phyloP scores from a whole-genome alignment of 2,329 filamentous ascomycete species.

The Talaromyces sp. region DNA sequence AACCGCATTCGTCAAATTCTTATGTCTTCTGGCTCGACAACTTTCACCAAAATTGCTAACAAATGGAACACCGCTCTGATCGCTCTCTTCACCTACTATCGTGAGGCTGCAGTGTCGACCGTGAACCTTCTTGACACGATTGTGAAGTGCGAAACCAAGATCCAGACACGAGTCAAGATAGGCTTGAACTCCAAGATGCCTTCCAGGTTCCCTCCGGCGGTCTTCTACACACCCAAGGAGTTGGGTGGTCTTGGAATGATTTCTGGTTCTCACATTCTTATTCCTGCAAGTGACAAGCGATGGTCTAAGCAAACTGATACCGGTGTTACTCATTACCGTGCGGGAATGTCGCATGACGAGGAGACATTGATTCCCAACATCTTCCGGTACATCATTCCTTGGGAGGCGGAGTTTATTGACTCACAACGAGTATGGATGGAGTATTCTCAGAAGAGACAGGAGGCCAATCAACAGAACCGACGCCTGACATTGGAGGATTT shows the following conservation, averaged over 20 bases:
- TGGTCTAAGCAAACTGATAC: constrained; percentile 98
- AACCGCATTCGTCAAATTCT: constrained; percentile 97
- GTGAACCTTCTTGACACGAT: constrained; percentile 93
- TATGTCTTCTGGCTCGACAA: constrained; percentile 99
- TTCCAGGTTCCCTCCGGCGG: constrained; percentile 93
- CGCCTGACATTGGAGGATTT: constrained; percentile 91
- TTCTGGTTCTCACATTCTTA: constrained; percentile 94
- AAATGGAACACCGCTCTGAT: constrained; percentile 99
- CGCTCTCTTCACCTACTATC: constrained; percentile 96
- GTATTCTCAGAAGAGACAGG: constrained; percentile 94
- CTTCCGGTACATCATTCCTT: constrained; percentile 98
- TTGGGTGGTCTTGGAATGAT: constrained; percentile 98
- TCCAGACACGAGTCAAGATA: constrained; percentile 98
- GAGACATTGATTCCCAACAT: constrained; percentile 98
- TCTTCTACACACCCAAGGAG: constrained; percentile 98
- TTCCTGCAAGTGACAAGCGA: constrained; percentile 93
- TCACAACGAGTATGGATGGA: constrained; percentile 99
- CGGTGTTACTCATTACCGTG: constrained; percentile 92
- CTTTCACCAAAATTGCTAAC: constrained; percentile 99
- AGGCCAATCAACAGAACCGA: constrained; percentile 96
- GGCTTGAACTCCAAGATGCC: constrained; percentile 99
- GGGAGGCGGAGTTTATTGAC: constrained; percentile 98
- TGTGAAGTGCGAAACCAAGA: constrained; percentile 99
- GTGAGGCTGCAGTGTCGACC: constrained; percentile 93
- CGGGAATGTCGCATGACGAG: constrained; percentile 97